Conservation (phyloP, 2,329 filamentous ascomycete species). For the Fusarium phyllophilum region DNA sequence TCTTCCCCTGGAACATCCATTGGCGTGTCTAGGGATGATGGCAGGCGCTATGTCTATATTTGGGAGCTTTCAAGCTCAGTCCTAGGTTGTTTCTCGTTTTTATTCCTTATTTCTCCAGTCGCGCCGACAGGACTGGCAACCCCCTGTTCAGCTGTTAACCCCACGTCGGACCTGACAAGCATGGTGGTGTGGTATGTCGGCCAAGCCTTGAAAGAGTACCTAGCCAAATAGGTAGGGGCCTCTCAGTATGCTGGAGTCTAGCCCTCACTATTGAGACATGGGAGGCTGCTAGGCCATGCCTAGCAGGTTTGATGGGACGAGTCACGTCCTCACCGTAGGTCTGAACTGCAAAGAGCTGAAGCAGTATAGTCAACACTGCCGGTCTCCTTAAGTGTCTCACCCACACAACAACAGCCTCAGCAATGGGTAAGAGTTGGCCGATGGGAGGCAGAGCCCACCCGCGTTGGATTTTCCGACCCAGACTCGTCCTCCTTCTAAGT, state of each 20-base stretch:
- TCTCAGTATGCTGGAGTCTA: conserved; percentile 14
- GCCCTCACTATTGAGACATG: conserved; percentile 14
- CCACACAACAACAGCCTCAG: neutral
- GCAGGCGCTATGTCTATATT: conserved; percentile 14
- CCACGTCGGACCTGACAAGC: conserved; percentile 4
- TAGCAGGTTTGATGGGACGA: conserved; percentile 14
- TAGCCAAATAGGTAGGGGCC: neutral
- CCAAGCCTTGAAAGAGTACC: neutral
- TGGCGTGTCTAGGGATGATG: conserved; percentile 24
- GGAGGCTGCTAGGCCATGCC: conserved; percentile 9
- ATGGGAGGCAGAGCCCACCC: neutral
- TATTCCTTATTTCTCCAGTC: neutral
- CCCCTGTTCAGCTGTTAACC: conserved; percentile 27
- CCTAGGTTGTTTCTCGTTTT: neutral
- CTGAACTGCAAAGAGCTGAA: neutral
- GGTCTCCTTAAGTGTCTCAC: conserved; percentile 6
- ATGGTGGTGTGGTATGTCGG: conserved; percentile 5
- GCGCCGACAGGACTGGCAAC: conserved; percentile 10
- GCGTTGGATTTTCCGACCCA: neutral
- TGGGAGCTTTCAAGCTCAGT: neutral
- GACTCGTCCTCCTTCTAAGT: neutral
- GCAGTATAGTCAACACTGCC: neutral
- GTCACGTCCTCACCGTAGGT: conserved; percentile 23
- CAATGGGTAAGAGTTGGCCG: conserved; percentile 2
- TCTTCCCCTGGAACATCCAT: conserved; percentile 37